Evolutionary conservation across 2,329 filamentous ascomycete genomes (phyloP).

Genomic region (Colletotrichum cuscutae): DNA sequence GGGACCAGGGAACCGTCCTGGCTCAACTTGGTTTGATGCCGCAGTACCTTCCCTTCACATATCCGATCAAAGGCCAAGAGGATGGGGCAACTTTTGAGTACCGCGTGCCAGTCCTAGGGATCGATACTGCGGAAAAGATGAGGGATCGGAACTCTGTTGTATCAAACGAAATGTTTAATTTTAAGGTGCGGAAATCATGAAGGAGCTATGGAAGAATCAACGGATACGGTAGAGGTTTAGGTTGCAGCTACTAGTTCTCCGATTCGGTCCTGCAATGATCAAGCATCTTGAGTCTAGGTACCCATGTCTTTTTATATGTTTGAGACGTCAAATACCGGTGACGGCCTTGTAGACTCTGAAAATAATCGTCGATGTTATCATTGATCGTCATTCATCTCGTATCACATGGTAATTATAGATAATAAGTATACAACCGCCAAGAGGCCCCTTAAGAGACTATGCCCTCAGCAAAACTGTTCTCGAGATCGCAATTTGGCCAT

Average conservation of each 20-base stretch:
- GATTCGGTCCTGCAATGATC: too few species aligned
- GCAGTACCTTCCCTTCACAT: slow-evolving; percentile 70
- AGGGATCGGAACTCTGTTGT: too few species aligned
- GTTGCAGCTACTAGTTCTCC: too few species aligned
- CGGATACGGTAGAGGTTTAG: too few species aligned
- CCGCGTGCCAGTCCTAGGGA: too few species aligned
- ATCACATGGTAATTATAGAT: background rate
- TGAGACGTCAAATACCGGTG: too few species aligned
- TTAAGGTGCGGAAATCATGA: too few species aligned
- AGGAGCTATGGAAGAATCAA: too few species aligned
- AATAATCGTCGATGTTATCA: background rate
- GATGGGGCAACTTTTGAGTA: too few species aligned
- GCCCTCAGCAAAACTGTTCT: background rate
- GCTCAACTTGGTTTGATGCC: slow-evolving; percentile 65
- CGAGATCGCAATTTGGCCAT: background rate
- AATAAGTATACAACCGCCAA: background rate
- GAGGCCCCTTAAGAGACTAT: background rate
- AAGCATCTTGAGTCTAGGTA: too few species aligned
- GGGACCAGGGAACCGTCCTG: slow-evolving; percentile 73
- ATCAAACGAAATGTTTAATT: too few species aligned
- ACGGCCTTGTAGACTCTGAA: background rate
- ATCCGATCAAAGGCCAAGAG: background rate
- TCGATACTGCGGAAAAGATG: too few species aligned
- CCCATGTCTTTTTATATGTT: rapidly evolving
- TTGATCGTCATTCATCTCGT: background rate